These are phyloP conservation scores for Sporothrix sp. DNA, from an alignment of 2,329 filamentous ascomycete genomes.

Conservation along the genomic window DNA sequence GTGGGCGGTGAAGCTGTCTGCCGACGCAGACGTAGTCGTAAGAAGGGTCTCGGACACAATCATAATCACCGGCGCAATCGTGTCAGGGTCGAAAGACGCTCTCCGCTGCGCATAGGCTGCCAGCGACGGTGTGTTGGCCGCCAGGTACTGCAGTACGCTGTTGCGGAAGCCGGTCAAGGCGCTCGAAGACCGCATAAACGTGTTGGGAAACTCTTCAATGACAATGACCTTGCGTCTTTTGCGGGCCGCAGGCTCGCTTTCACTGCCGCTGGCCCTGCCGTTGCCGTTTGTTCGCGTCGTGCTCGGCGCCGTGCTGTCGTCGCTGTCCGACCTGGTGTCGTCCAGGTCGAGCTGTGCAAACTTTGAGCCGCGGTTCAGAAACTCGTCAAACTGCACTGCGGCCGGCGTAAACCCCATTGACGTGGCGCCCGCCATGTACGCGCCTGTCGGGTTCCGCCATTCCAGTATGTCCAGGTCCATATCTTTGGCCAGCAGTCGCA, in stretches of 20 bases:
- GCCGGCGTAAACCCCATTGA: slow-evolving; percentile 58
- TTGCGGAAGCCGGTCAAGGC: slow-evolving; percentile 62
- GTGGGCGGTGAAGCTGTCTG: slow-evolving; percentile 89
- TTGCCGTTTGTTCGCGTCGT: not conserved
- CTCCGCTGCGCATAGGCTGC: slow-evolving; percentile 32
- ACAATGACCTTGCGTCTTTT: slow-evolving; percentile 50
- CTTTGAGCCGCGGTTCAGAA: slow-evolving; percentile 69
- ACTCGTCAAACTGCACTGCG: slow-evolving; percentile 82
- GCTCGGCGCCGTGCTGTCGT: slow-evolving; percentile 18
- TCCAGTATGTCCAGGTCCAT: slow-evolving; percentile 71
- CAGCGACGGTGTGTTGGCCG: slow-evolving; percentile 51
- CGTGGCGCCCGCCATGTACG: slow-evolving; percentile 30
- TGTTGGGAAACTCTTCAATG: slow-evolving; percentile 75
- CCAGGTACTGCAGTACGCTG: slow-evolving; percentile 65
- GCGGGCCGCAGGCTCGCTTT: not conserved
- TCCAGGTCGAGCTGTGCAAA: slow-evolving; percentile 48
- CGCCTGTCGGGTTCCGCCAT: slow-evolving; percentile 74
- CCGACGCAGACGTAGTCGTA: slow-evolving; percentile 72
- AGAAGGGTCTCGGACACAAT: slow-evolving; percentile 85
- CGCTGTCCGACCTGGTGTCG: slow-evolving; percentile 19
- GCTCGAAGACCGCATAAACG: slow-evolving; percentile 55
- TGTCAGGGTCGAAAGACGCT: slow-evolving; percentile 27
- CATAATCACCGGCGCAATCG: slow-evolving; percentile 67
- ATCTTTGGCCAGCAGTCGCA: slow-evolving; percentile 67
- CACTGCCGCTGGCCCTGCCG: not conserved